A percentile compares a stretch with the other conserved stretches of the same genome.
phyloP scores from a whole-genome alignment of 2,329 filamentous ascomycete genomes.

The Fusarium napiforme region DNA sequence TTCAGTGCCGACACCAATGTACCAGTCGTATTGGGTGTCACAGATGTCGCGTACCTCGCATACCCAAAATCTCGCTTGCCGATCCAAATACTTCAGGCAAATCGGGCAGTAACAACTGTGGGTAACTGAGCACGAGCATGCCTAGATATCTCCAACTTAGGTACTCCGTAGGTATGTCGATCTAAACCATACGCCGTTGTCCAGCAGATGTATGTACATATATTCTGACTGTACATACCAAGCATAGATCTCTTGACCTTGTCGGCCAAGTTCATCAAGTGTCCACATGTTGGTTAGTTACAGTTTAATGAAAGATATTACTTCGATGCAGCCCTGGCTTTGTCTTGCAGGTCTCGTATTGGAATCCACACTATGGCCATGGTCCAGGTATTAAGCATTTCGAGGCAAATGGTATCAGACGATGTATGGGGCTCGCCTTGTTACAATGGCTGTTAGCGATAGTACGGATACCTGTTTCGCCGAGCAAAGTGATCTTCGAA shows the following conservation, averaged over 20 bases:
- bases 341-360: not conserved
- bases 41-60: constrained; percentile 3
- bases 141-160: not conserved
- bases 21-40: not conserved
- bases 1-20: constrained; percentile 3
- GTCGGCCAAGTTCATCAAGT: not conserved
- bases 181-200: not conserved
- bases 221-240: not conserved
- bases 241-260: constrained; percentile 1
- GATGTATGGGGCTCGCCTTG: constrained; percentile 1
- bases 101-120: not conserved
- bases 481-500: not conserved
- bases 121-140: not conserved
- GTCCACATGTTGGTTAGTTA: not conserved
- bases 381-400: constrained; percentile 6
- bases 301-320: constrained; percentile 1
- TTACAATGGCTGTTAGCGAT: constrained; percentile 6
- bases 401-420: not conserved
- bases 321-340: not conserved
- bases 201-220: not conserved
- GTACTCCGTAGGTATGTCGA: not conserved
- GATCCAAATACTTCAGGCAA: constrained; percentile 20
- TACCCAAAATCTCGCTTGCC: constrained; percentile 27
- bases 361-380: not conserved
- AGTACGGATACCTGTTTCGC: constrained; percentile 1